A percentile compares a stretch with the other conserved stretches of the same genome.
phyloP scores from a whole-genome alignment of 2,329 filamentous ascomycete genomes.

The Fusarium sulawesiense region DNA sequence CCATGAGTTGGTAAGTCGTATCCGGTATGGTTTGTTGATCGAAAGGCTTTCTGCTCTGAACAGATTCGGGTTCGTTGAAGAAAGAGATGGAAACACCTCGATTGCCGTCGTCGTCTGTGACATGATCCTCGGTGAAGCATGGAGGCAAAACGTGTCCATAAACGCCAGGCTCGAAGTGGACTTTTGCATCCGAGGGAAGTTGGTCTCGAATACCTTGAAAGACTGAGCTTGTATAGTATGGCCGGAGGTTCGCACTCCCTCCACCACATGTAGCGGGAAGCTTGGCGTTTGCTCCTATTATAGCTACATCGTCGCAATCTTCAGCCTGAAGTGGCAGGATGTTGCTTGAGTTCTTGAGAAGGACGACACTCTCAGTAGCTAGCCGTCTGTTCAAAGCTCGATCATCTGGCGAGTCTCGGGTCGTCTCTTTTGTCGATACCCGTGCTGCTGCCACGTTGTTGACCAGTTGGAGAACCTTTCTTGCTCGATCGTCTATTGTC shows the following conservation, averaged over 20 bases:
- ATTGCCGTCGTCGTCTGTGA: neutral
- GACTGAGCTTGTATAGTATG: conserved; percentile 49
- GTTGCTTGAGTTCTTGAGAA: conserved; percentile 71
- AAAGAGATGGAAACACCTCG: conserved; percentile 19
- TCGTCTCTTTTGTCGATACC: conserved; percentile 19
- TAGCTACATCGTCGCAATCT: conserved; percentile 56
- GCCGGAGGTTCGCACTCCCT: conserved; percentile 48
- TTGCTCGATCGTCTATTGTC: conserved; percentile 12
- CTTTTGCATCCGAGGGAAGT: neutral
- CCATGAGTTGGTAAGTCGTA: conserved; percentile 45
- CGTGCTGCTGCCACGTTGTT: neutral
- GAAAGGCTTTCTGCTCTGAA: conserved; percentile 15
- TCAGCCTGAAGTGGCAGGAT: conserved; percentile 60
- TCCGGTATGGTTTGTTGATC: conserved; percentile 40
- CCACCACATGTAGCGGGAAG: conserved; percentile 49
- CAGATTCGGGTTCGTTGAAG: conserved; percentile 20
- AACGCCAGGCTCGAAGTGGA: conserved; percentile 25
- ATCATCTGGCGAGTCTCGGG: conserved; percentile 22
- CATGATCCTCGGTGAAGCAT: conserved; percentile 10
- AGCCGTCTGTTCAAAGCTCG: conserved; percentile 8
- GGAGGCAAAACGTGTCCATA: conserved; percentile 22
- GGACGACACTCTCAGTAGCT: conserved; percentile 61
- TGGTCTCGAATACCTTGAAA: conserved; percentile 46
- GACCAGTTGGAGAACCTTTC: conserved; percentile 13
- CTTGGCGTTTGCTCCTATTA: conserved; percentile 67